Base-by-base conservation (phyloP, 2,329 filamentous ascomycete genomes). In the Setomelanomma holmii region DNA sequence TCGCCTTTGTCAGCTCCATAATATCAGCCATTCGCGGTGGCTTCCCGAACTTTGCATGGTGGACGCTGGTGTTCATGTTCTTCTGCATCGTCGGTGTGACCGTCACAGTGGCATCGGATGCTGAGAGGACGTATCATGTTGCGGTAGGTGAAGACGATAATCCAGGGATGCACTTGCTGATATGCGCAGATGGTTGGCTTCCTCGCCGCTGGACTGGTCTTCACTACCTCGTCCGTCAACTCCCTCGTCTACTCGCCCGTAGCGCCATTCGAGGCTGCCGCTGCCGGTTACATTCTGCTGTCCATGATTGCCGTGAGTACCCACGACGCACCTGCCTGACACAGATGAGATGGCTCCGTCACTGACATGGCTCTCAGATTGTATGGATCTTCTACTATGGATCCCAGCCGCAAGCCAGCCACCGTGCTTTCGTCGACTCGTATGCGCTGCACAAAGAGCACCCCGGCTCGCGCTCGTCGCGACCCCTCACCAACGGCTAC, bases 371-470 rank as follows among this genome's bases (percentile, higher is more conserved):
- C 14, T n/a, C 35, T 33, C 65, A 97, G 93, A 90, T 96, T 66
- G 86, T 98, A 53, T 99, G 95, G 95, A 96, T 97, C 64, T 96
- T 98, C 78, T 98, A 98, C 81, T 99, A 97, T 69, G 95, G 95
- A 67, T 96, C 93, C 2, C 89, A 92, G 16, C 92, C 93, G 1
- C 90, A 91, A 36, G 90, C 93, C 14, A 85, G 88, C 48, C 90
- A 93, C 58, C 90, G 93, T 66, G 88, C 91, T 51, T 96, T 96
- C 74, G 89, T 98, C 65, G 95, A 99, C 78, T 96, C 93, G 0
- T 97, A 97, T 71, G 92, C 95, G 42, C 83, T 97, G 19, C 86
- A 95, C 79, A 98, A 98, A 78, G 93, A 96, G 67, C 78, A 77
- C 40, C 86, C 84, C 0, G 81, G 84, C 20, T 85, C 80, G 53